Evolutionary conservation across 768 basidiomycete genomes (phyloP).

Genomic region (Chalciporus piperatus): DNA sequence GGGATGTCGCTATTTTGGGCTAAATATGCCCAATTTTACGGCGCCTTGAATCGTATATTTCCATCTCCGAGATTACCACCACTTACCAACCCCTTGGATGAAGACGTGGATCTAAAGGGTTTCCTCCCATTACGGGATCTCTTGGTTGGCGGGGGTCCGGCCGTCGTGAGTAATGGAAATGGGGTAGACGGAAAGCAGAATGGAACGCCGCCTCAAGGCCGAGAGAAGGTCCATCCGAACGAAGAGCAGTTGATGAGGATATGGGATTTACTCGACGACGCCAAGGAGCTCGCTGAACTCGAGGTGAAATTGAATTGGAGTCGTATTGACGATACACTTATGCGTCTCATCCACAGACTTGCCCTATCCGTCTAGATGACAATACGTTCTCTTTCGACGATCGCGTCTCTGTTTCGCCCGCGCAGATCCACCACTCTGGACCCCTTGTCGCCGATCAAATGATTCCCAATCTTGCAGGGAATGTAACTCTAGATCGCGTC

Average conservation of each 20-base stretch:
- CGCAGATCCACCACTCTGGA: background rate
- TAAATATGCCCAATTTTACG: constrained; percentile 64
- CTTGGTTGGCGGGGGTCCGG: constrained; percentile 36
- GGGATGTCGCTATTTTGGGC: constrained; percentile 63
- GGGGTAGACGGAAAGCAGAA: constrained; percentile 24
- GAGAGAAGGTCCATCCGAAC: constrained; percentile 76
- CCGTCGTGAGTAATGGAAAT: constrained; percentile 16
- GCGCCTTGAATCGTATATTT: constrained; percentile 61
- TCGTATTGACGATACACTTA: constrained; percentile 12
- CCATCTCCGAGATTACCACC: constrained; percentile 59
- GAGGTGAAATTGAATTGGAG: constrained; percentile 42
- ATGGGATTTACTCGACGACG: constrained; percentile 76
- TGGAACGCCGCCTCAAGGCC: constrained; percentile 27
- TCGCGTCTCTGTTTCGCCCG: constrained; percentile 5
- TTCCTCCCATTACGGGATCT: constrained; percentile 77
- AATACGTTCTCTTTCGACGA: constrained; percentile 21
- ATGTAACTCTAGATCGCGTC: background rate
- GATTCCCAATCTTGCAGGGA: constrained; percentile 5
- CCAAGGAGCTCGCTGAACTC: constrained; percentile 51
- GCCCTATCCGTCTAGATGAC: constrained; percentile 23
- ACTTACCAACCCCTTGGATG: constrained; percentile 68
- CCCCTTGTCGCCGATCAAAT: constrained; percentile 14
- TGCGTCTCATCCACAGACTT: constrained; percentile 18
- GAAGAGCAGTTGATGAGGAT: constrained; percentile 96
- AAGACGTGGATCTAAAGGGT: constrained; percentile 86